phyloP scores from a whole-genome alignment of 2,329 filamentous ascomycete species.

The Colletotrichum sp. region DNA sequence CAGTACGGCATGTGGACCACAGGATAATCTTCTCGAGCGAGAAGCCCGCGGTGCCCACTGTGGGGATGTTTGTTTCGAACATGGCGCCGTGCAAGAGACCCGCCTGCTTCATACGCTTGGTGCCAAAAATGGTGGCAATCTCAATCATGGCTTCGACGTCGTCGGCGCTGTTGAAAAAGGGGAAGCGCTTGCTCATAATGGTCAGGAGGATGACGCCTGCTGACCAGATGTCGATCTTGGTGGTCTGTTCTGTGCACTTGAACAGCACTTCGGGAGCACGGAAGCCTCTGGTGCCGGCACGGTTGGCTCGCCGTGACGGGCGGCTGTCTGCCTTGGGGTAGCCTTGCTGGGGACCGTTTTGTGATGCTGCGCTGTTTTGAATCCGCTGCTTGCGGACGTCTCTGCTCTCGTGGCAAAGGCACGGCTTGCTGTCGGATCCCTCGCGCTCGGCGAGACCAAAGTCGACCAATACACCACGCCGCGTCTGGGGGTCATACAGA shows the following conservation, averaged over 20 bases:
- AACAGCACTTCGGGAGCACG: conserved; percentile 95
- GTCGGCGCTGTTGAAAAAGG: conserved; percentile 98
- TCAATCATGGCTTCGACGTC: conserved; percentile 98
- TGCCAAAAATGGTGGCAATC: conserved; percentile 93
- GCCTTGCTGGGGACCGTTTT: conserved; percentile 60
- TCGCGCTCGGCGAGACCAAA: conserved; percentile 94
- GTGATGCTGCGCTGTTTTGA: conserved; percentile 63
- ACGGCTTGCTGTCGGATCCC: conserved; percentile 78
- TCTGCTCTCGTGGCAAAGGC: conserved; percentile 75
- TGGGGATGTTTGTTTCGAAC: conserved; percentile 92
- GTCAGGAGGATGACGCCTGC: conserved; percentile 97
- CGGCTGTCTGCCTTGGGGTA: conserved; percentile 92
- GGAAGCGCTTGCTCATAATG: conserved; percentile 88
- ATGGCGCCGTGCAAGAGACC: conserved; percentile 88
- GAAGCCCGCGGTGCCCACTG: conserved; percentile 84
- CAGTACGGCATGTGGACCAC: conserved; percentile 86
- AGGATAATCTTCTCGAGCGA: conserved; percentile 91
- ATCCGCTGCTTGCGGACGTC: conserved; percentile 66
- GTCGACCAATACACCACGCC: conserved; percentile 92
- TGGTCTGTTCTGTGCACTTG: conserved; percentile 95
- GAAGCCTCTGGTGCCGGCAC: conserved; percentile 93
- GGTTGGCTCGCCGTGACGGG: conserved; percentile 87
- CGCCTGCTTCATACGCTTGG: conserved; percentile 80
- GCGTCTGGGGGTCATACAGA: conserved; percentile 81
- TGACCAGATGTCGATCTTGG: conserved; percentile 96